Conservation (phyloP, 2,329 filamentous ascomycete species). For the Clarireedia homoeocarpa region DNA sequence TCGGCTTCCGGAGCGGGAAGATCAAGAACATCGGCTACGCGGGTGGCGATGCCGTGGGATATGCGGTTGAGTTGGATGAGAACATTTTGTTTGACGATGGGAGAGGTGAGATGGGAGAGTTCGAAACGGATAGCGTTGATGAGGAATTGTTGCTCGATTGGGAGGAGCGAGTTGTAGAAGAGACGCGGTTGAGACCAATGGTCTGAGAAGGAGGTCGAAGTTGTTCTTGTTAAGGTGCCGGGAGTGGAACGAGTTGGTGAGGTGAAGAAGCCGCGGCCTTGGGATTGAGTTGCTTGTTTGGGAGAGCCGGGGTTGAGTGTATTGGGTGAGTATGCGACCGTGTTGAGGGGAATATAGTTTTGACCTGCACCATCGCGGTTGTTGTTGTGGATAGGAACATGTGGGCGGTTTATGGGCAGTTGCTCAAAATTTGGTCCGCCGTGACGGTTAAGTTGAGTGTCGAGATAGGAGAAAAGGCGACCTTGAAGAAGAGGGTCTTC, state of each 20-base stretch:
- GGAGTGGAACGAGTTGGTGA: constrained; percentile 45
- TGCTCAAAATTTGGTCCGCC: constrained; percentile 48
- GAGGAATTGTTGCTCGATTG: constrained; percentile 61
- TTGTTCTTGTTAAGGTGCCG: constrained; percentile 48
- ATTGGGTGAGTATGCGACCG: constrained; percentile 57
- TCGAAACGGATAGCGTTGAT: constrained; percentile 70
- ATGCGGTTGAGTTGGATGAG: constrained; percentile 62
- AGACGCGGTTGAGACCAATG: constrained; percentile 66
- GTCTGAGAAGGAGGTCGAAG: constrained; percentile 60
- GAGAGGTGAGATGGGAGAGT: constrained; percentile 49
- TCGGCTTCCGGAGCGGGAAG: constrained; percentile 51
- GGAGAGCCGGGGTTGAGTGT: constrained; percentile 57
- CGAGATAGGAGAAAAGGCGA: constrained; percentile 61
- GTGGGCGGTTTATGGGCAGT: constrained; percentile 36
- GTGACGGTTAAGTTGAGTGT: constrained; percentile 50
- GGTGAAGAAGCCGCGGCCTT: constrained; percentile 63
- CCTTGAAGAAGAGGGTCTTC: constrained; percentile 61
- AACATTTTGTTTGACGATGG: constrained; percentile 54
- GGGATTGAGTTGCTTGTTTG: constrained; percentile 55
- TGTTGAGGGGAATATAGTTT: constrained; percentile 61
- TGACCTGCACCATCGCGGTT: constrained; percentile 67
- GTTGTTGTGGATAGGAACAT: constrained; percentile 39
- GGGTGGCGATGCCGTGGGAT: constrained; percentile 56
- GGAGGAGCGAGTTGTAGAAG: constrained; percentile 64
- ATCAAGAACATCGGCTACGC: constrained; percentile 56